Evolutionary conservation across 2,329 filamentous ascomycete genomes (phyloP), one percentile per base, ranked within the genome.

Genomic region (Raffaelea arxii): DNA sequence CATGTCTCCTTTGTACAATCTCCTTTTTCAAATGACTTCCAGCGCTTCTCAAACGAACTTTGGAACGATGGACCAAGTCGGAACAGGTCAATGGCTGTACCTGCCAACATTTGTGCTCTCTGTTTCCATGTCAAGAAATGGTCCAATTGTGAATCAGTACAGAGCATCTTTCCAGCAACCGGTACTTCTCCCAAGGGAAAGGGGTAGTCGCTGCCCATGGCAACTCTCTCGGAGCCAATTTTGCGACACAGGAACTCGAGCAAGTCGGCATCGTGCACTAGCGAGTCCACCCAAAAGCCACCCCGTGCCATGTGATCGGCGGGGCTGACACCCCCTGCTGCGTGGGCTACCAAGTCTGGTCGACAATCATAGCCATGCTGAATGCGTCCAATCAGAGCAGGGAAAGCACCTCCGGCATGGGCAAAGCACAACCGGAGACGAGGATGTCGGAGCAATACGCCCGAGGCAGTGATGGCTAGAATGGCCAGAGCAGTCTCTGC

Each of bases 231-330:
- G 2, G 43, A 19, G 18, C 43, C 35, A 10, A 45, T 30, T 25
- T 45, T 45, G 18, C 32, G 30, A 36, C 43, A 45, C 43, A 45
- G 43, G 23, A 39, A 45, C 35, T 30, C 43, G 35, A 45, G 43
- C 43, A 45, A 25, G 36, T 45, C 43, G 3, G 25, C 35, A 14
- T 45, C 43, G 36, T 45, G 43, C 43, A 45, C 43, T 14, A 45
- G 43, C 35, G 43, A 45, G 36, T 45, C 36, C 16, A 45, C 43
- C 43, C 43, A 45, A 36, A 45, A 16, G 16, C 22, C 16, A 22
- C 42, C 42, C 14, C 32, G 30, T 4, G 30, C 22, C 22, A 37
- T 11, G 16, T 45, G 43, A 22, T 39, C 24, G 3, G 35, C 11
- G 23, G 43, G 43, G 23, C 35, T 39, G n/a, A 45, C 43, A 19